phyloP scores from a whole-genome alignment of 352 stramenopile species.

The Phytophthora lateralis region DNA sequence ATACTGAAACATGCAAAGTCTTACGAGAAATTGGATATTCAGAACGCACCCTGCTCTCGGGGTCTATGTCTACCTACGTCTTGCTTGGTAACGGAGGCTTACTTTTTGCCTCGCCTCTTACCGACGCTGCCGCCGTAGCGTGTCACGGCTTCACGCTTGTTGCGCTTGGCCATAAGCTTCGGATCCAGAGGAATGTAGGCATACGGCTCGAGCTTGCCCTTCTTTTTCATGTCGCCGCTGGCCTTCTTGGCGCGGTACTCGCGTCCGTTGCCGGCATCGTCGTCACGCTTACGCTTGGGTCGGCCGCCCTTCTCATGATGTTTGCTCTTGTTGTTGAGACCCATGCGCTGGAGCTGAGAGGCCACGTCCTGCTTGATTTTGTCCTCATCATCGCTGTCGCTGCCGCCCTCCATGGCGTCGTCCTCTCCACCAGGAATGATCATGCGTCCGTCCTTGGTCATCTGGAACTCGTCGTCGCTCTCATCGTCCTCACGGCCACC shows the following conservation, averaged over 20 bases:
- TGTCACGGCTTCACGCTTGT: slow-evolving; percentile 82
- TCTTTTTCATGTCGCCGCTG: slow-evolving; percentile 96
- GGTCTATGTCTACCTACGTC: slow-evolving; percentile 40
- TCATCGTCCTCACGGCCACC: slow-evolving; percentile 44
- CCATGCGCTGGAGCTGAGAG: slow-evolving; percentile 84
- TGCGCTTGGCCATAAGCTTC: slow-evolving; percentile 92
- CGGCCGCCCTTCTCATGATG: slow-evolving; percentile 33
- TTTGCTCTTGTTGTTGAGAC: slow-evolving; percentile 57
- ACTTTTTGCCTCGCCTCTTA: slow-evolving; percentile 69
- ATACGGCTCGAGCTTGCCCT: slow-evolving; percentile 97
- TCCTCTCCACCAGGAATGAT: slow-evolving; percentile 78
- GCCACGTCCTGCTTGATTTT: slow-evolving; percentile 87
- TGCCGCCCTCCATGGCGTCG: slow-evolving; percentile 50
- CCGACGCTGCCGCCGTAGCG: slow-evolving; percentile 80
- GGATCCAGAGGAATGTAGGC: slow-evolving; percentile 97
- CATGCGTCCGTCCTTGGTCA: slow-evolving; percentile 91
- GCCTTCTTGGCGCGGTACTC: slow-evolving; percentile 97
- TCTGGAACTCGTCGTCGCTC: slow-evolving; percentile 88
- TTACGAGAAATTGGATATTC: slow-evolving; percentile 35
- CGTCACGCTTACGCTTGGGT: slow-evolving; percentile 69
- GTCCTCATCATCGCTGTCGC: slow-evolving; percentile 71
- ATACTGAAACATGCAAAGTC: slow-evolving; percentile 9
- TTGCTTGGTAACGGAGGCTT: slow-evolving; percentile 18
- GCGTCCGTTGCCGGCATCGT: slow-evolving; percentile 68
- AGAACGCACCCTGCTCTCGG: slow-evolving; percentile 26